Conservation (phyloP, 176 grass and related monocot genomes). For the Bolboschoenus planiculmis region DNA sequence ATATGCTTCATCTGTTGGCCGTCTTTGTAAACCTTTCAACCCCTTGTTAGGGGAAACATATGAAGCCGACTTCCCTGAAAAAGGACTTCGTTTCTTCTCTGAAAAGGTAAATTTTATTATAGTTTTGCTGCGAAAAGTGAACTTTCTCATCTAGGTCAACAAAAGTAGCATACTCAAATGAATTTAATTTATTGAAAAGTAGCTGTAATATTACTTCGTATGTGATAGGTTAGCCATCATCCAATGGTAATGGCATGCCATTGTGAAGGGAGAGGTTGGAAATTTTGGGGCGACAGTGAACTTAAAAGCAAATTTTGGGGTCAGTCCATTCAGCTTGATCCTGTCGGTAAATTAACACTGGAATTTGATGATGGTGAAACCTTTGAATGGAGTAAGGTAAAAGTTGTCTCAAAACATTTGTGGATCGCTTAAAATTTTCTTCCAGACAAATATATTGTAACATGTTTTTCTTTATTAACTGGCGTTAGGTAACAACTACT, state of each 20-base stretch:
- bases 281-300: slow-evolving; percentile 85
- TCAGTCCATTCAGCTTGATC: slow-evolving; percentile 76
- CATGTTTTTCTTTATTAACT: neutral
- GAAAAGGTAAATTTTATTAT: slow-evolving; percentile 52
- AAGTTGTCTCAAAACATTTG: neutral
- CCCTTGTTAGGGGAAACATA: slow-evolving; percentile 90
- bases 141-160: neutral
- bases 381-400: slow-evolving; percentile 92
- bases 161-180: neutral
- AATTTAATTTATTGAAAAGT: neutral
- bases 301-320: slow-evolving; percentile 89
- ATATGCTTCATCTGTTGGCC: slow-evolving; percentile 70
- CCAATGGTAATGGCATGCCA: slow-evolving; percentile 85
- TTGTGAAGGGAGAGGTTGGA: slow-evolving; percentile 92
- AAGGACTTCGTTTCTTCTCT: slow-evolving; percentile 77
- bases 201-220: neutral
- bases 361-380: slow-evolving; percentile 95
- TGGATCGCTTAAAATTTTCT: slow-evolving; percentile 14
- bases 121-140: neutral
- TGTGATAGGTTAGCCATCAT: slow-evolving; percentile 82
- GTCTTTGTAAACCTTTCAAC: slow-evolving; percentile 90
- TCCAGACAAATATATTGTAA: neutral
- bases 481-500: slow-evolving; percentile 65
- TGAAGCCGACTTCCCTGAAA: slow-evolving; percentile 85
- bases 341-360: slow-evolving; percentile 60